Conservation (phyloP, 345 rosid species). For the Pugionium dolabratum region DNA sequence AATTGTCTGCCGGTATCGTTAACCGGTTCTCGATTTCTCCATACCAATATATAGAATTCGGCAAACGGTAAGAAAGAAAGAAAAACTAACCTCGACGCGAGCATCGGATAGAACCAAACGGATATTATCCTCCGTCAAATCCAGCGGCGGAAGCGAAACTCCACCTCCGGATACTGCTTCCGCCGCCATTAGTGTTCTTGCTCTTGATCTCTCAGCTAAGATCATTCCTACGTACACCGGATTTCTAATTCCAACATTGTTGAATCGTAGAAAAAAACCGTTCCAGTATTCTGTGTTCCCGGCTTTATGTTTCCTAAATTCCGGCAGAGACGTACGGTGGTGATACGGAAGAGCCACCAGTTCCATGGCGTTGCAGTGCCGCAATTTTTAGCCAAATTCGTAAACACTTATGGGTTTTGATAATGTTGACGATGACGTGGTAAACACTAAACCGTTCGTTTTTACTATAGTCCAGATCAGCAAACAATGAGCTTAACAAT, state of each 20-base stretch:
- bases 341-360: conserved; percentile 35
- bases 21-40: conserved; percentile 9
- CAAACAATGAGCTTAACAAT: conserved; percentile 19
- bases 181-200: conserved; percentile 27
- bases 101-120: conserved; percentile 68
- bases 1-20: too few species aligned
- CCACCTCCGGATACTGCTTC: conserved; percentile 54
- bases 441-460: conserved; percentile 3
- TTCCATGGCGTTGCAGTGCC: conserved; percentile 43
- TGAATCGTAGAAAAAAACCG: conserved; percentile 24
- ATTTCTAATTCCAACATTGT: conserved; percentile 16
- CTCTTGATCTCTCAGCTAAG: conserved; percentile 9
- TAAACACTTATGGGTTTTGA: conserved; percentile 9
- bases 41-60: conserved; percentile 16
- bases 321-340: conserved; percentile 27
- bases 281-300: neutral
- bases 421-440: conserved; percentile 28
- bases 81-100: conserved; percentile 59
- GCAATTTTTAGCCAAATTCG: too few species aligned
- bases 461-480: neutral
- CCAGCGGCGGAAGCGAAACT: conserved; percentile 65
- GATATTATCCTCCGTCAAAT: conserved; percentile 85
- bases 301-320: neutral
- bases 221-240: neutral
- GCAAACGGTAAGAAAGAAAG: neutral